These are phyloP conservation scores for Neoascochyta sp. DNA, from an alignment of 2,329 filamentous ascomycete species.

Conservation along the genomic window DNA sequence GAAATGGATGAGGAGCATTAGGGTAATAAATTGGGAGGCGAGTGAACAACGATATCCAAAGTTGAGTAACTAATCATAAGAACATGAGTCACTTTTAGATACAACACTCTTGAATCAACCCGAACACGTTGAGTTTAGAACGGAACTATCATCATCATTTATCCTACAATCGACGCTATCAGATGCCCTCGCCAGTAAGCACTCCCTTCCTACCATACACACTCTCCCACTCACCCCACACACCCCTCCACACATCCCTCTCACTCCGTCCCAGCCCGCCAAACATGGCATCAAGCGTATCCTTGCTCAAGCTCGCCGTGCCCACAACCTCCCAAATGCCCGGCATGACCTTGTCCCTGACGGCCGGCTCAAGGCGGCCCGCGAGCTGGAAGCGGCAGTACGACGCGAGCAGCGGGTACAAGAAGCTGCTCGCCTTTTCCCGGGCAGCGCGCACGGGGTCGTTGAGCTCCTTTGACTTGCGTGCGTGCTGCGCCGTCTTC, in stretches of 20 bases:
- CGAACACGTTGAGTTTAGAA: no score
- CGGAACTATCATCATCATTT: no score
- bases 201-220: slow-evolving; percentile 21
- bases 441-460: slow-evolving; percentile 59
- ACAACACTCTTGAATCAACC: no score
- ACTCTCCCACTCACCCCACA: slow-evolving; percentile 37
- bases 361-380: slow-evolving; percentile 46
- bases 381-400: slow-evolving; percentile 54
- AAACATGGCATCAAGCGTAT: slow-evolving; percentile 37
- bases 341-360: slow-evolving; percentile 58
- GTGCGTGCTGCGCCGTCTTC: slow-evolving; percentile 34
- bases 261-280: slow-evolving; percentile 31
- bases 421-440: slow-evolving; percentile 54
- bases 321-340: slow-evolving; percentile 43
- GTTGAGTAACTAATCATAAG: no score
- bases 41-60: no score
- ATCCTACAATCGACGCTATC: no score
- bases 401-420: slow-evolving; percentile 56
- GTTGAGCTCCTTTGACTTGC: slow-evolving; percentile 44
- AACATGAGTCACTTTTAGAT: no score
- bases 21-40: no score
- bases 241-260: slow-evolving; percentile 36
- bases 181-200: slow-evolving; percentile 2
- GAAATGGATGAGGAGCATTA: no score
- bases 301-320: slow-evolving; percentile 29